These are phyloP conservation scores for Solanum verrucosum DNA, from an alignment of 257 asterid species.

Conservation along the genomic window DNA sequence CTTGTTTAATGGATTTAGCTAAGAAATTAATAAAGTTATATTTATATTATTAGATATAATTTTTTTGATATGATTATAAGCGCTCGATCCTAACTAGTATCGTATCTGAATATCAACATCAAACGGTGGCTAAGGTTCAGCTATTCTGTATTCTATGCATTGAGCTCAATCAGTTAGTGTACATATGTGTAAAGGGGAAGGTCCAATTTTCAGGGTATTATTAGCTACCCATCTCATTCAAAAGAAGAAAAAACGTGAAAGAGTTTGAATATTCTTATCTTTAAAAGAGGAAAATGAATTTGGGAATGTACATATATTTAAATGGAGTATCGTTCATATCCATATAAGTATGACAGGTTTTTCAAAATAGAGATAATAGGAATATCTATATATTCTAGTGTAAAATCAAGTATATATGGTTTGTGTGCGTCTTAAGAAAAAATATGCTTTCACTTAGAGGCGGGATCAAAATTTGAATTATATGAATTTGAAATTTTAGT, in stretches of 20 bases:
- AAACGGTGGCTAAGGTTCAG: not conserved
- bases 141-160: not conserved
- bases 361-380: not conserved
- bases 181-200: not conserved
- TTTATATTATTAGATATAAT: not conserved
- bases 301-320: not conserved
- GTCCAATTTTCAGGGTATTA: not conserved
- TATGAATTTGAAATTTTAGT: no score
- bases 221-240: not conserved
- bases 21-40: fast-evolving
- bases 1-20: not conserved
- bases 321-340: not conserved
- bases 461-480: no score
- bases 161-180: not conserved
- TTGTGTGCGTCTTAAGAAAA: not conserved
- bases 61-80: not conserved
- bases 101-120: not conserved
- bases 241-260: not conserved
- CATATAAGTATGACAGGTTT: not conserved
- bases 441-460: not conserved
- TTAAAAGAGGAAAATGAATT: not conserved
- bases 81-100: not conserved
- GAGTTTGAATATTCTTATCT: not conserved
- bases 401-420: not conserved
- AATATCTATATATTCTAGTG: not conserved